Evolutionary conservation across 2,329 filamentous ascomycete species (phyloP), one percentile per base, ranked within the genome.

Genomic region (Ophiostoma ips): DNA sequence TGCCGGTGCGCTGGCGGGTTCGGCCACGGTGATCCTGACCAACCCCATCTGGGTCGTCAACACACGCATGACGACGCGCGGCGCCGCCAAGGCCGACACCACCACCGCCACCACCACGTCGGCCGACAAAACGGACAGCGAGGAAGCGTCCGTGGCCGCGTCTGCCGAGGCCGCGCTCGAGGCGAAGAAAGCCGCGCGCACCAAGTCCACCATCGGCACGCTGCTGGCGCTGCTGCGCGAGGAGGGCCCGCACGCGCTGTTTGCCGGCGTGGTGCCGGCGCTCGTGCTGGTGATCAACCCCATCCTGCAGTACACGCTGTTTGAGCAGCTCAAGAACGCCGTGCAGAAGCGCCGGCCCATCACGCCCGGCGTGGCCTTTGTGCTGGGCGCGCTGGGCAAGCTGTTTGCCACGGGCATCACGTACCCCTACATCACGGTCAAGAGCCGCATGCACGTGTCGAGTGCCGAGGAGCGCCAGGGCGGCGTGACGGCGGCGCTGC

Each of bases 41-140:
- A 98, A 98, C 72, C 92, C 92, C 44, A 98, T 98, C 68, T 98
- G 92, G 92, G 92, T 98, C 48, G 75, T 98, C 65, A 98, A 98
- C 73, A 98, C 92, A 50, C 84, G 92, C 62, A 94, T 98, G 84
- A 98, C 92, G 19, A 90, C 92, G 46, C 81, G 87, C 56, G 59
- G 60, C 47, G 61, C 56, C 13, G 41, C 28, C 12, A 33, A 55
- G 21, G n/a, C n/a, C n/a, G n/a, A n/a, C n/a, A n/a, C n/a, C n/a
- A n/a, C n/a, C n/a, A n/a, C n/a, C n/a, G n/a, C n/a, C n/a, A n/a
- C n/a, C n/a, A n/a, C n/a, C n/a, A n/a, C n/a, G n/a, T n/a, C n/a
- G n/a, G 52, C 43, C 31, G 31, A 49, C 19, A 15, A 21, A 5
- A 21, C n/a, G 35, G 35, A 35, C 11, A 24, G 11, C 35, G 50